Base-by-base conservation (phyloP, 345 rosid species). In the Citrus cavaleriei region DNA sequence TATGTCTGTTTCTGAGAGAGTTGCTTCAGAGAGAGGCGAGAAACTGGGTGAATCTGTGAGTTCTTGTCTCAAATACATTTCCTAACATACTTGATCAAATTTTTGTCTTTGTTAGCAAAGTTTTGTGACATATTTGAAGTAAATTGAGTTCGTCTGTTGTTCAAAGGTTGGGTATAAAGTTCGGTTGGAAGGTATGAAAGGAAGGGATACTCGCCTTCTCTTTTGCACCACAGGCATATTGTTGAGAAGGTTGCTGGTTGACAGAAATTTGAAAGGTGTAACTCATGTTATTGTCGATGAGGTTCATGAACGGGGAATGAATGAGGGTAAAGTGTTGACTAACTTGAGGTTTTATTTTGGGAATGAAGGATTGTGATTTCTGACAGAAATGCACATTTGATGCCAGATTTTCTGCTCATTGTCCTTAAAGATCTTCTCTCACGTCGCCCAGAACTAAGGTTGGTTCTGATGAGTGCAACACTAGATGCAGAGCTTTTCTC, bases 291-390 rank as follows among this genome's bases (percentile, higher is more conserved):
- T 95, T 57, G 95, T 95, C 78, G 98, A 95, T 84, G 98, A 95
- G 89, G 93, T 95, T 81, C 98, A 95, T 77, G 98, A 95, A 80
- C 98, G 98, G 79, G 98, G 97, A 86, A 93, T 95, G 95, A 92
- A 91, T 82, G 98, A 93, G 84, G 98, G 98, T 92, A 90, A 80
- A 79, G 27, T 80, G 21, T 77, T 18, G 73, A 74, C 76, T 71
- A 35, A 34, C 67, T 63, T 32, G 74, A 70, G 68, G 69, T 79
- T 77, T 70, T 64, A 28, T 77, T 81, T 62, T 75, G 51, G 73
- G 78, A 66, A 76, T 79, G 64, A 27, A 74, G 77, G 73, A 82
- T 60, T 80, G 54, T 55, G 69, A 57, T 79, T 73, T 82, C 87
- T 91, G 21, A 85, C 69, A 25, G 57, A 80, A 59, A 55, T 72